Evolutionary conservation across 2,329 filamentous ascomycete species (phyloP).

Genomic region (Teratosphaeria destructans): DNA sequence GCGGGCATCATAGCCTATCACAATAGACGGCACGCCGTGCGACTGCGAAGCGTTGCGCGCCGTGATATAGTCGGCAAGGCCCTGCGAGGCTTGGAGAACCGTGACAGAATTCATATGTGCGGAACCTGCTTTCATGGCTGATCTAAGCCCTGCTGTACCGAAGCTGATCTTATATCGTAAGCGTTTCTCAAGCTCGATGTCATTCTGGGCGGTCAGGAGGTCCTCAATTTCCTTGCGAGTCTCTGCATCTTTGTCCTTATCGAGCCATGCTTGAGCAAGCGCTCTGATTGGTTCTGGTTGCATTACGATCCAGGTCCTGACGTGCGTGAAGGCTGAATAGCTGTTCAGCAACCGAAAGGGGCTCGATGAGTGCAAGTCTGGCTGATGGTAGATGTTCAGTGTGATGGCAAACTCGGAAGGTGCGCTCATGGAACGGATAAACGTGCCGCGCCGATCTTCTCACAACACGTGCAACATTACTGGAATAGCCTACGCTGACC

Average conservation of each 20-base stretch:
- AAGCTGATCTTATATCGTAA: conserved; percentile 49
- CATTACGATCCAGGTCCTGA: neutral
- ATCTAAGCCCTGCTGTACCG: conserved; percentile 52
- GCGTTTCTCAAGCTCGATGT: conserved; percentile 41
- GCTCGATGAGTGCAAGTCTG: too few species aligned
- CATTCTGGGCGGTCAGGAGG: conserved; percentile 36
- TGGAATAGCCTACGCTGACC: too few species aligned
- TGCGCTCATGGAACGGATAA: too few species aligned
- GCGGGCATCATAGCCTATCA: conserved; percentile 53
- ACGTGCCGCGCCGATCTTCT: too few species aligned
- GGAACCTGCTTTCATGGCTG: conserved; percentile 57
- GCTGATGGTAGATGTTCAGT: too few species aligned
- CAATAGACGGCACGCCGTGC: conserved; percentile 31
- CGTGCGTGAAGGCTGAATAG: too few species aligned
- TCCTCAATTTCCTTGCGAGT: conserved; percentile 46
- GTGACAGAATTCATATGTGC: conserved; percentile 33
- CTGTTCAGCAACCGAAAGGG: too few species aligned
- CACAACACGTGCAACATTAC: too few species aligned
- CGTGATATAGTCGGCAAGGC: conserved; percentile 50
- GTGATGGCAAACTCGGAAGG: too few species aligned
- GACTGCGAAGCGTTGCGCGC: conserved; percentile 18
- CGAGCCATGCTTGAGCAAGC: conserved; percentile 47
- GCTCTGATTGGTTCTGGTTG: conserved; percentile 2
- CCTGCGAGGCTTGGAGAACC: conserved; percentile 48
- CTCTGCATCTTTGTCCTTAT: conserved; percentile 44